Conservation (phyloP, 768 basidiomycete species). For the Podaxis sp. region DNA sequence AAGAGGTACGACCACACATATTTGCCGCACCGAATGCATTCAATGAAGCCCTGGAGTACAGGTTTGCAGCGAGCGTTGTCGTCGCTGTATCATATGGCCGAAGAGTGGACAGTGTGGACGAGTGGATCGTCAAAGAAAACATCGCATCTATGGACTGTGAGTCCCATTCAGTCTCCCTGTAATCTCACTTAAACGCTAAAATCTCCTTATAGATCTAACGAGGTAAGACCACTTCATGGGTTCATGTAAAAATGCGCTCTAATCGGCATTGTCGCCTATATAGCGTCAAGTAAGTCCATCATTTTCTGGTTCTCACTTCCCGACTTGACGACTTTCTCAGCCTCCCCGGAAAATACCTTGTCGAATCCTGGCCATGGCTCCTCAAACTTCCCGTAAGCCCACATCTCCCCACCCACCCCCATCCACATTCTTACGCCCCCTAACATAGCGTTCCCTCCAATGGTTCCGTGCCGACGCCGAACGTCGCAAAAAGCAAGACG, state of each 20-base stretch:
- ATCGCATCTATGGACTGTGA: constrained; percentile 39
- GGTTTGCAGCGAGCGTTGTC: constrained; percentile 37
- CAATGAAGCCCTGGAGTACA: constrained; percentile 6
- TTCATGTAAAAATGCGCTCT: not conserved
- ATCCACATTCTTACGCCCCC: not conserved
- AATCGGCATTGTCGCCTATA: not conserved
- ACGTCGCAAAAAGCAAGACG: constrained; percentile 19
- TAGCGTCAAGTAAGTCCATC: constrained; percentile 11
- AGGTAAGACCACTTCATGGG: not conserved
- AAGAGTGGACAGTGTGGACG: constrained; percentile 37
- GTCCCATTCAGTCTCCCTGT: constrained; percentile 11
- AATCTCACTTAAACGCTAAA: not conserved
- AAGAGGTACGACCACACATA: constrained; percentile 25
- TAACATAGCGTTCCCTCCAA: constrained; percentile 21
- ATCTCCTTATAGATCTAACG: not conserved
- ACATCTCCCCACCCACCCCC: not conserved
- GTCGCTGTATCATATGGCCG: constrained; percentile 21
- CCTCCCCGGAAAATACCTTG: constrained; percentile 9
- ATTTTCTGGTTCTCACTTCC: not conserved
- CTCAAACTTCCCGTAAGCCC: constrained; percentile 11
- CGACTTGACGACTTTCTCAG: not conserved
- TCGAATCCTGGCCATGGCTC: constrained; percentile 11
- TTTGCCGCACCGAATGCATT: no score
- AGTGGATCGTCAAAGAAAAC: constrained; percentile 45
- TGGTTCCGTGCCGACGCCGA: constrained; percentile 26